A percentile compares a stretch with the other conserved stretches of the same genome.
Evolutionary conservation across 257 asterid species (phyloP).

Genomic region (Nicotiana obtusifolia): DNA sequence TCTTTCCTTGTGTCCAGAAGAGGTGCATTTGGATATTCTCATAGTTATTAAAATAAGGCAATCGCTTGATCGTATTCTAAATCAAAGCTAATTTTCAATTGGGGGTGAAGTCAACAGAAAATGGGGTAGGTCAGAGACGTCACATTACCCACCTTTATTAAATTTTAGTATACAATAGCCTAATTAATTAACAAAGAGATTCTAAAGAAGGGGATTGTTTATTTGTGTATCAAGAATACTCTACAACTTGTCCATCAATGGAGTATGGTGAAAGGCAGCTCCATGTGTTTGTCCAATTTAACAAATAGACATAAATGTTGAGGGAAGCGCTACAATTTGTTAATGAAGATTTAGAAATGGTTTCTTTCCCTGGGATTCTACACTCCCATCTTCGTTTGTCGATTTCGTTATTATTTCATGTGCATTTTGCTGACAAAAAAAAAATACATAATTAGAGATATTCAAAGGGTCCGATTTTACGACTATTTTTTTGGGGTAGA

Average conservation of each 20-base stretch:
- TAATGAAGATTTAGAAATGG: neutral
- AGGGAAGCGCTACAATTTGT: neutral
- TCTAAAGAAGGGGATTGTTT: conserved; percentile 19
- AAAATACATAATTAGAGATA: neutral
- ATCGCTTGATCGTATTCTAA: conserved; percentile 18
- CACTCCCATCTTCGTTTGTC: conserved; percentile 9
- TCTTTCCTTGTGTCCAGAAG: conserved; percentile 30
- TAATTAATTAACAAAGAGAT: conserved; percentile 17
- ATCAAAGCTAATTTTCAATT: conserved; percentile 19
- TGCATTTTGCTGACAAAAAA: neutral
- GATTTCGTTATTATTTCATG: neutral
- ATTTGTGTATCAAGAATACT: conserved; percentile 15
- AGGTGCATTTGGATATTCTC: conserved; percentile 40
- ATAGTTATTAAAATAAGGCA: conserved; percentile 23
- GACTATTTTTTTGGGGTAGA: neutral
- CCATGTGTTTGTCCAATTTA: conserved; percentile 31
- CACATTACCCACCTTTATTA: conserved; percentile 6
- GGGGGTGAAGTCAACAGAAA: conserved; percentile 27
- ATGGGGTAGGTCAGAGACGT: conserved; percentile 21
- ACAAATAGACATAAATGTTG: neutral
- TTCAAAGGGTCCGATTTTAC: neutral
- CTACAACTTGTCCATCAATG: conserved; percentile 12
- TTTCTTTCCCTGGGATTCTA: conserved; percentile 20
- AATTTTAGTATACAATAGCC: neutral
- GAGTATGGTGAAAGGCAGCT: conserved; percentile 31